Evolutionary conservation across 73 alveolate genomes (phyloP).

Genomic region (Paramecium primaurelia): DNA sequence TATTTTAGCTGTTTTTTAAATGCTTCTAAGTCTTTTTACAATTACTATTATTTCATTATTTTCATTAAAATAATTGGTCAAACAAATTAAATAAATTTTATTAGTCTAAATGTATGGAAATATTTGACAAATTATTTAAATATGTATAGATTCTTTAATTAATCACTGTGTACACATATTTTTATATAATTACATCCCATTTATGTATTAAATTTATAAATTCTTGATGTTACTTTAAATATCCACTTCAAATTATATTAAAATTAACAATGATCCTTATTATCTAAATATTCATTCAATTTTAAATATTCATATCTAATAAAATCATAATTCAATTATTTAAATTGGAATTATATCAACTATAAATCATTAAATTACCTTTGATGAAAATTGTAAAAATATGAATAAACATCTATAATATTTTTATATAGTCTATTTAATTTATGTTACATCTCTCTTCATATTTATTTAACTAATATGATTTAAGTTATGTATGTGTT

Average conservation of each 20-base stretch:
- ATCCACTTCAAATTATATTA: too few relatives aligned
- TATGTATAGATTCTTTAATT: neutral
- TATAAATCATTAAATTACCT: too few relatives aligned
- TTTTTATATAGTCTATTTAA: neutral
- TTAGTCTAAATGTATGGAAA: neutral
- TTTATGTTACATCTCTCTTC: neutral
- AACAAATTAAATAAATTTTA: neutral
- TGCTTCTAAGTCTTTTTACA: neutral
- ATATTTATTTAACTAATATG: neutral
- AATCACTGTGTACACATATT: neutral
- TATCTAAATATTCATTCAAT: neutral
- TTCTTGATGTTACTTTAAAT: neutral
- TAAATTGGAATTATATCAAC: too few relatives aligned
- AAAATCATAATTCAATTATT: too few relatives aligned
- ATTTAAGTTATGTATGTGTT: neutral
- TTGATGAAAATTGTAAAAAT: too few relatives aligned
- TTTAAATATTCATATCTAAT: neutral
- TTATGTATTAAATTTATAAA: neutral
- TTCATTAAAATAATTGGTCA: constrained; percentile 17
- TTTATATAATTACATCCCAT: neutral
- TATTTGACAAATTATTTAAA: neutral
- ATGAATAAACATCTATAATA: too few relatives aligned
- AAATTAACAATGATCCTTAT: too few relatives aligned
- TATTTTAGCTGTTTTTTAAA: neutral
- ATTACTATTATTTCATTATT: neutral